phyloP scores from a whole-genome alignment of 495 filamentous ascomycete species.

The Halenospora varia region DNA sequence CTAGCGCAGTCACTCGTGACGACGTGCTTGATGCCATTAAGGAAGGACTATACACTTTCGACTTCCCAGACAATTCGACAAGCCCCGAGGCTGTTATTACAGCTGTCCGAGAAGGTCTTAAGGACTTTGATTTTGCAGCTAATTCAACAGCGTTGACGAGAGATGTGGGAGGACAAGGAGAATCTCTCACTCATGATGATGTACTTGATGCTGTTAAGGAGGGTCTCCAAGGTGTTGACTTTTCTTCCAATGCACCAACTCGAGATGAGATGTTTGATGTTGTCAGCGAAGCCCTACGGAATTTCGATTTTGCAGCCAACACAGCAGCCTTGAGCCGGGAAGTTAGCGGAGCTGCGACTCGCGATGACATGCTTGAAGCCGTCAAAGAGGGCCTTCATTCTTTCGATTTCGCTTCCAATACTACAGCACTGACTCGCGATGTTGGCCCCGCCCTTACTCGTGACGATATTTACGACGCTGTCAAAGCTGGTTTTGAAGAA shows the following conservation, averaged over 20 bases:
- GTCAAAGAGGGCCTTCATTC: slow-evolving; percentile 8
- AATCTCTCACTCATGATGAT: slow-evolving; percentile 29
- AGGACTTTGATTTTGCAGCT: slow-evolving; percentile 57
- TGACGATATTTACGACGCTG: slow-evolving; percentile 62
- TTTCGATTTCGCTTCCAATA: slow-evolving; percentile 30
- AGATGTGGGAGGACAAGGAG: slow-evolving; percentile 44
- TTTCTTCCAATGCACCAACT: slow-evolving; percentile 79
- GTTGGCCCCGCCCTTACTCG: slow-evolving; percentile 18
- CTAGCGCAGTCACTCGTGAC: slow-evolving; percentile 70
- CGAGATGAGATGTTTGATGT: slow-evolving; percentile 80
- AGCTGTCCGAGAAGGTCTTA: slow-evolving; percentile 73
- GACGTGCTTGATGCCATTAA: slow-evolving; percentile 77
- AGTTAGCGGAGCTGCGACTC: slow-evolving; percentile 44
- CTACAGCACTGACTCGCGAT: slow-evolving; percentile 14
- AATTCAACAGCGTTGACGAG: slow-evolving; percentile 39
- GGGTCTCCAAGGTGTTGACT: slow-evolving; percentile 82
- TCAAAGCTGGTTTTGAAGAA: slow-evolving; percentile 56
- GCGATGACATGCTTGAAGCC: not conserved
- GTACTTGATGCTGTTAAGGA: slow-evolving; percentile 78
- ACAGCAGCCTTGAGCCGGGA: slow-evolving; percentile 33
- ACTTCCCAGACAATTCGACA: slow-evolving; percentile 81
- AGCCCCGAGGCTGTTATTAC: slow-evolving; percentile 80
- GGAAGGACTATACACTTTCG: slow-evolving; percentile 82
- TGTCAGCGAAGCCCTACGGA: slow-evolving; percentile 73
- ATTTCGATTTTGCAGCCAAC: slow-evolving; percentile 56